These are phyloP conservation scores for Lojkania enalia DNA, from an alignment of 2,329 filamentous ascomycete genomes.

Conservation along the genomic window DNA sequence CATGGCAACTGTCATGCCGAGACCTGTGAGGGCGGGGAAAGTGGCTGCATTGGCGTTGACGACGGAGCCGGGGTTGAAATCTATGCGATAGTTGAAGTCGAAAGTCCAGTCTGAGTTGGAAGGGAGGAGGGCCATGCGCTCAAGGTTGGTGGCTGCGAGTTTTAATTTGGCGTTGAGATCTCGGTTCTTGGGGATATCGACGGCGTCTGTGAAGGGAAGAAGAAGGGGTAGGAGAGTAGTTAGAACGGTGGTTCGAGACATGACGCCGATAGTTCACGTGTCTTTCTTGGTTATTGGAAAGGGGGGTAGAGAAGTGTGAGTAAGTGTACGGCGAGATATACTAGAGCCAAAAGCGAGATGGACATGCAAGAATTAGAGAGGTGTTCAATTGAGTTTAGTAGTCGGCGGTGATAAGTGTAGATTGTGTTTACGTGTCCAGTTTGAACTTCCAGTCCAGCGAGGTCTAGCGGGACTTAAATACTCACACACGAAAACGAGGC, in stretches of 20 bases:
- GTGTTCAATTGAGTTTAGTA: neutral
- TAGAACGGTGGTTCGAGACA: neutral
- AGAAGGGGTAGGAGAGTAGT: conserved; percentile 19
- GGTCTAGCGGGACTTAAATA: neutral
- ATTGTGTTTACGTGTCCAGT: too few species aligned
- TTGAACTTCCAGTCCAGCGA: too few species aligned
- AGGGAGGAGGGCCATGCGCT: conserved; percentile 48
- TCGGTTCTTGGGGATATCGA: conserved; percentile 49
- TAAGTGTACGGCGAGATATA: too few species aligned
- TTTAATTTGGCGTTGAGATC: conserved; percentile 43
- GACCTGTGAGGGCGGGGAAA: conserved; percentile 53
- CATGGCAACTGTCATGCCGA: conserved; percentile 54
- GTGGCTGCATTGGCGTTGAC: conserved; percentile 57
- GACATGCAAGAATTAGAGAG: too few species aligned
- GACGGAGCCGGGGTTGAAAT: conserved; percentile 52
- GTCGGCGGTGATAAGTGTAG: too few species aligned
- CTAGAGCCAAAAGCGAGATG: too few species aligned
- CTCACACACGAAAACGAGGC: neutral
- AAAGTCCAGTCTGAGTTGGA: conserved; percentile 53
- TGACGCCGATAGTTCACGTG: neutral
- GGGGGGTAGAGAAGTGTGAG: too few species aligned
- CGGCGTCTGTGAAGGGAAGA: conserved; percentile 45
- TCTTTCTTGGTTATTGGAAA: too few species aligned
- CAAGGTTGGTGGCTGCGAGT: conserved; percentile 50
- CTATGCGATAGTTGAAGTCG: conserved; percentile 53